Conservation (phyloP, 2,329 filamentous ascomycete genomes). For the Botrytis paeoniae region DNA sequence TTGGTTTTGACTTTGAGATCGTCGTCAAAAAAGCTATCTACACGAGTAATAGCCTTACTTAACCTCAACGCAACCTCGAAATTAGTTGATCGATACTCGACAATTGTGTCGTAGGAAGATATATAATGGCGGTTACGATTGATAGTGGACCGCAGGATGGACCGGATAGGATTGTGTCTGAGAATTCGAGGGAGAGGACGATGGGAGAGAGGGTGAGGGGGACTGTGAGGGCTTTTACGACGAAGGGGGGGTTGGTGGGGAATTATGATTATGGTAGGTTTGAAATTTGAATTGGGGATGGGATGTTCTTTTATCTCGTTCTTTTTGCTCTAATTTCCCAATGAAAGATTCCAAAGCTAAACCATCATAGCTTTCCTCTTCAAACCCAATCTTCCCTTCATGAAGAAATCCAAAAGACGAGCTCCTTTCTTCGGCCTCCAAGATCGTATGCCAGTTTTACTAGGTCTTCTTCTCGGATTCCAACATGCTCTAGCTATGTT, state of each 20-base stretch:
- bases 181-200: constrained; percentile 41
- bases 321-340: neutral
- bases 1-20: neutral
- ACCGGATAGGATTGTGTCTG: constrained; percentile 45
- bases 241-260: constrained; percentile 69
- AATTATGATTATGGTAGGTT: constrained; percentile 74
- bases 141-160: constrained; percentile 34
- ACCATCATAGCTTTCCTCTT: constrained; percentile 64
- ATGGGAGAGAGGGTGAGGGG: constrained; percentile 42
- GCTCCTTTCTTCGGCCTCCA: constrained; percentile 84
- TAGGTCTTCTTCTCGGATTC: constrained; percentile 72
- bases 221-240: constrained; percentile 47
- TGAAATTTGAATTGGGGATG: constrained; percentile 45
- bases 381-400: constrained; percentile 72
- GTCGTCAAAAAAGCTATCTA: neutral
- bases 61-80: neutral
- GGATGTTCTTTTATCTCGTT: neutral
- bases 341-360: constrained; percentile 16
- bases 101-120: neutral
- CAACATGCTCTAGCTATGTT: constrained; percentile 76
- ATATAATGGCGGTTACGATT: constrained; percentile 31
- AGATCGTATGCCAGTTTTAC: constrained; percentile 70
- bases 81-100: neutral
- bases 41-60: neutral
- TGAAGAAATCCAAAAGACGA: constrained; percentile 56